Conservation (phyloP, 352 stramenopile species). For the Pythium volutum region DNA sequence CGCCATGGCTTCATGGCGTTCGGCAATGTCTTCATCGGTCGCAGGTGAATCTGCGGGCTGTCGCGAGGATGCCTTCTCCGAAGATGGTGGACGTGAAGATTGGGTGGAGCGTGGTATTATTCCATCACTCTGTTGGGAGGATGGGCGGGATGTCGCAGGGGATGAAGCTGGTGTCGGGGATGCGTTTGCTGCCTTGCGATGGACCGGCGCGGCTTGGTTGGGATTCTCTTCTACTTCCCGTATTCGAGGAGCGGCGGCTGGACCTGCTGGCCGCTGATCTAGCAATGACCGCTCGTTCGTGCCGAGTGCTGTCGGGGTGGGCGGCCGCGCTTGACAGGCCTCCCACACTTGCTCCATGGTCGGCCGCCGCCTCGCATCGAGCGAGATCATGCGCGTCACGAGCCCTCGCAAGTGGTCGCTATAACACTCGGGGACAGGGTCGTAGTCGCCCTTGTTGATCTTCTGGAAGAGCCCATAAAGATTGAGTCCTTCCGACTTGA, state of each 20-base stretch:
- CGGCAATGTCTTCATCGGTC: slow-evolving; percentile 28
- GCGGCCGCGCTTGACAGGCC: slow-evolving; percentile 37
- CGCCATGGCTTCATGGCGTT: slow-evolving; percentile 33
- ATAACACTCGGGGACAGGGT: slow-evolving; percentile 56
- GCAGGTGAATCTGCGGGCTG: neutral
- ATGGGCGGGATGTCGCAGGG: slow-evolving; percentile 18
- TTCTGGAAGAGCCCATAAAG: slow-evolving; percentile 92
- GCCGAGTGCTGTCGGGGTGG: slow-evolving; percentile 30
- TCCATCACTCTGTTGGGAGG: slow-evolving; percentile 20
- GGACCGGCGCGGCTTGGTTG: neutral
- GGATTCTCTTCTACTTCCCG: neutral
- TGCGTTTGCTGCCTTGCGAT: neutral
- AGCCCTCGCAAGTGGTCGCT: slow-evolving; percentile 54
- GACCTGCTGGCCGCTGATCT: neutral
- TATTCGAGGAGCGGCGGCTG: neutral
- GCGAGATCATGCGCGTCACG: slow-evolving; percentile 71
- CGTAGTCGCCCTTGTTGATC: slow-evolving; percentile 85
- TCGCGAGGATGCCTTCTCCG: neutral
- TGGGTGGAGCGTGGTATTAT: neutral
- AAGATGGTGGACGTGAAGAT: slow-evolving; percentile 15
- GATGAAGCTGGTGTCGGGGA: slow-evolving; percentile 32
- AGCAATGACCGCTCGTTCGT: neutral
- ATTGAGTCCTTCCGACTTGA: slow-evolving; percentile 91
- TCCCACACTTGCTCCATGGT: slow-evolving; percentile 68
- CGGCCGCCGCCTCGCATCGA: slow-evolving; percentile 52